Evolutionary conservation across 371 early-diverging fungal species (phyloP).

Genomic region (Apophysomyces ossiformis): DNA sequence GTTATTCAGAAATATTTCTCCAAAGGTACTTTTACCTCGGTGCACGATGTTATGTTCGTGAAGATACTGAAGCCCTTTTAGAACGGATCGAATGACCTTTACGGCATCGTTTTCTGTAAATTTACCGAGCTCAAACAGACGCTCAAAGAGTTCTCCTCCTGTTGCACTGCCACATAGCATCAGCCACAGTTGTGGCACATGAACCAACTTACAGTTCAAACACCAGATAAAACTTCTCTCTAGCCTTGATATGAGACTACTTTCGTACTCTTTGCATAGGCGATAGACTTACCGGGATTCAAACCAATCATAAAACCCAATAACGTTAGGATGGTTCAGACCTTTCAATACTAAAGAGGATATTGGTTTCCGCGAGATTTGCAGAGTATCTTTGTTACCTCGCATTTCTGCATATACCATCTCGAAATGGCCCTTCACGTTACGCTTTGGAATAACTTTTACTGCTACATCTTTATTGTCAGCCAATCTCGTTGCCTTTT

Average conservation of each 20-base stretch:
- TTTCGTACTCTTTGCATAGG: not conserved
- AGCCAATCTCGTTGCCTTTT: slow-evolving; percentile 58
- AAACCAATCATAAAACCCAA: slow-evolving; percentile 79
- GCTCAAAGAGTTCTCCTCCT: slow-evolving; percentile 92
- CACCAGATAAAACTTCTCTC: slow-evolving; percentile 83
- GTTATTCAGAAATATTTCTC: not conserved
- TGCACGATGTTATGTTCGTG: slow-evolving; percentile 71
- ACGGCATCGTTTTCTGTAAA: slow-evolving; percentile 90
- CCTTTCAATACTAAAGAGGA: slow-evolving; percentile 50
- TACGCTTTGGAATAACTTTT: slow-evolving; percentile 76
- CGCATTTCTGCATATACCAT: slow-evolving; percentile 79
- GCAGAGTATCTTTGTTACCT: not conserved
- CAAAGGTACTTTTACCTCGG: slow-evolving; percentile 45
- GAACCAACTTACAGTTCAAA: slow-evolving; percentile 71
- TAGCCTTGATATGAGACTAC: slow-evolving; percentile 18
- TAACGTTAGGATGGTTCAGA: slow-evolving; percentile 81
- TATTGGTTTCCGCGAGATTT: not conserved
- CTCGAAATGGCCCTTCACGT: slow-evolving; percentile 64
- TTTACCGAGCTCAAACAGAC: slow-evolving; percentile 79
- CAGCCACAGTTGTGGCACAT: not conserved
- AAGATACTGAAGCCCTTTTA: slow-evolving; percentile 69
- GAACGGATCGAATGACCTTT: slow-evolving; percentile 62
- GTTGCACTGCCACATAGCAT: slow-evolving; percentile 50
- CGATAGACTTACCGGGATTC: slow-evolving; percentile 54
- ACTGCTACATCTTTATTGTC: slow-evolving; percentile 69